Percentiles rank a stretch among this genome's conserved stretches.
These are phyloP conservation scores for Pichia occidentalis DNA, from an alignment of 805 yeast genomes.

Conservation along the genomic window DNA sequence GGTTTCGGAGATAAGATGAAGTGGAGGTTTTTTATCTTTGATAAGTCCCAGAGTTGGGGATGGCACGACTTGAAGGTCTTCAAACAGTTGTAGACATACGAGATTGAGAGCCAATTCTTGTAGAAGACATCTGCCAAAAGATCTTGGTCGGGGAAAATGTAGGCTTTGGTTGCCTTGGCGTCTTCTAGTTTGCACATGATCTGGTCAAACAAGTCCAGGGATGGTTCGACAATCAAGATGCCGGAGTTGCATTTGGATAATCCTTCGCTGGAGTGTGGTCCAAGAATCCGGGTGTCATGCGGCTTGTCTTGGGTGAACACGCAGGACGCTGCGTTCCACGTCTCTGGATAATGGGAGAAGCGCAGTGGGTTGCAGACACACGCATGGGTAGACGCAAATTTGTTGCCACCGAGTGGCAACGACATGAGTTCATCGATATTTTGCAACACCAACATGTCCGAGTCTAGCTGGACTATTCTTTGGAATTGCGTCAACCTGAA, in stretches of 20 bases:
- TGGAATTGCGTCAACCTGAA: slow-evolving; percentile 45
- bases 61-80: slow-evolving; percentile 45
- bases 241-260: slow-evolving; percentile 56
- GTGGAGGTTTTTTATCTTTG: slow-evolving; percentile 49
- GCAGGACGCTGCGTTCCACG: slow-evolving; percentile 49
- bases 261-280: slow-evolving; percentile 38
- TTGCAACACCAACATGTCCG: slow-evolving; percentile 50
- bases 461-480: slow-evolving; percentile 49
- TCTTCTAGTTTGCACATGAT: slow-evolving; percentile 37
- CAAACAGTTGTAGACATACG: slow-evolving; percentile 49
- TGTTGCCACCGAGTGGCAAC: slow-evolving; percentile 31
- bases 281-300: slow-evolving; percentile 18
- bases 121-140: slow-evolving; percentile 47
- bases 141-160: slow-evolving; percentile 56
- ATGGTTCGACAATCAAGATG: slow-evolving; percentile 44
- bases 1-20: slow-evolving; percentile 56
- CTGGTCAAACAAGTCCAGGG: slow-evolving; percentile 29
- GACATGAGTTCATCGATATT: slow-evolving; percentile 59
- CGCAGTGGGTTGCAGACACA: slow-evolving; percentile 56
- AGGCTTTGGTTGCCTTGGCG: slow-evolving; percentile 33
- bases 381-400: slow-evolving; percentile 54
- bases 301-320: slow-evolving; percentile 32
- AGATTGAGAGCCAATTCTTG: slow-evolving; percentile 43
- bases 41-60: slow-evolving; percentile 39
- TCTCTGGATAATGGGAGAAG: slow-evolving; percentile 44